Conservation (phyloP, 805 yeast genomes). For the Wickerhamomyces pijperi region DNA sequence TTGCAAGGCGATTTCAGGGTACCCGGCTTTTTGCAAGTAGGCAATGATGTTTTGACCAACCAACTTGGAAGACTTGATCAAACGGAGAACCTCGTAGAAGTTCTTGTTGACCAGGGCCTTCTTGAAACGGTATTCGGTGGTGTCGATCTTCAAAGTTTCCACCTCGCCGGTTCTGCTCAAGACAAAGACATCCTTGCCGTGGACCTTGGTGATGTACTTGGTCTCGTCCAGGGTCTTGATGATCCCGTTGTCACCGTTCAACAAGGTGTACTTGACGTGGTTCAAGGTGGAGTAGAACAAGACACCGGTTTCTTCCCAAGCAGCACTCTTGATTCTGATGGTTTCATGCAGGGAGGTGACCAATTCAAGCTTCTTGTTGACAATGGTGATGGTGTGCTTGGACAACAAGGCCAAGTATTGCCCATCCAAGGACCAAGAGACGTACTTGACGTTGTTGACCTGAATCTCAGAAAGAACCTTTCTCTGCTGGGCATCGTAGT, state of each 20-base stretch:
- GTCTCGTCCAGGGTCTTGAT: conserved; percentile 88
- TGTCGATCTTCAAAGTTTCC: conserved; percentile 72
- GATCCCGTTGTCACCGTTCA: conserved; percentile 93
- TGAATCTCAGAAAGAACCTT: conserved; percentile 59
- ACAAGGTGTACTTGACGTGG: conserved; percentile 85
- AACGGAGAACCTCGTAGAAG: conserved; percentile 82
- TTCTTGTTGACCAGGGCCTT: conserved; percentile 83
- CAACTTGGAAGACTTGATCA: conserved; percentile 77
- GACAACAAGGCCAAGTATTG: conserved; percentile 79
- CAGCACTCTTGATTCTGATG: conserved; percentile 90
- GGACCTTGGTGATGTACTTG: conserved; percentile 64
- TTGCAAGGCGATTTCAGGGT: conserved; percentile 94
- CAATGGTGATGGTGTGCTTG: conserved; percentile 87
- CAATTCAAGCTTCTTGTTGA: conserved; percentile 64
- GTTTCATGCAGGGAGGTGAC: conserved; percentile 90
- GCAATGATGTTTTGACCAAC: conserved; percentile 97
- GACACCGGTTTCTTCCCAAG: conserved; percentile 94
- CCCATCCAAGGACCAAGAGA: conserved; percentile 80
- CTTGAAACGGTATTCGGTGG: conserved; percentile 95
- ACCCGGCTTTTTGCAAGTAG: conserved; percentile 88
- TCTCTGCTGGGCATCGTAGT: conserved; percentile 89
- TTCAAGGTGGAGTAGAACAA: conserved; percentile 88
- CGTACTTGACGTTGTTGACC: conserved; percentile 77
- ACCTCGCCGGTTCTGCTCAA: conserved; percentile 80
- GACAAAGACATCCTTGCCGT: conserved; percentile 64